Evolutionary conservation across 306 rosid genomes (phyloP), one percentile per base, ranked within the genome.

Genomic region (Quercus alba): DNA sequence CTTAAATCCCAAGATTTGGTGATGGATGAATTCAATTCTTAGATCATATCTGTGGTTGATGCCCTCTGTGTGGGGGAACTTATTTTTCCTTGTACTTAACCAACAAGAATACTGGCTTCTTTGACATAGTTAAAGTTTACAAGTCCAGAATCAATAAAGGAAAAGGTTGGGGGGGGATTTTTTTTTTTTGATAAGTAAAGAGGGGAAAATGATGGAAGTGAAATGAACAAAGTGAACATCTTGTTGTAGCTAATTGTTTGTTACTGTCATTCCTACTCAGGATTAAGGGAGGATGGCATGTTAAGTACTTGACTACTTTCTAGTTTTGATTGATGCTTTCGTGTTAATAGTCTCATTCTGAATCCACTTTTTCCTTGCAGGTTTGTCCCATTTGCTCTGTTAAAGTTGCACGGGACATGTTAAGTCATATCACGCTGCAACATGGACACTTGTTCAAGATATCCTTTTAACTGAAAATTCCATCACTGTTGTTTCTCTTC

Each of bases 371-470:
- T 73, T 70, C 72, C 41, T 63, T 87, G 91, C 97, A 96, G 99
- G 83, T 84, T 84, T 96, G 99, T 74, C 98, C 99, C 28, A 80
- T 96, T 82, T 96, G 99, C 91, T 91, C 98, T 3, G 92, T 93
- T 78, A 96, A 85, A 89, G 95, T 96, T 85, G 80, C 91, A 38
- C 81, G 91, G 77, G 99, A 96, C 88, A 88, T 96, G 94, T 82
- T 91, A 57, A 90, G 97, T 81, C 99, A 96, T 84, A 91, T 96
- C 81, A 96, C 93, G 1, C 86, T 90, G 86, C 98, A 96, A 69
- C 99, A 96, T 75, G 97, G 97, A 20, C 92, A 96, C 85, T 88
- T 96, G 78, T 91, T 90, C 79, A 93, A 96, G 97, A 91, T 96
- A 95, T 95, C 98, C 97, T 95, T 91, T 73, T 13, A 20, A 70